Base-by-base conservation (phyloP, 2,329 filamentous ascomycete genomes). In the Colletotrichum cereale region DNA sequence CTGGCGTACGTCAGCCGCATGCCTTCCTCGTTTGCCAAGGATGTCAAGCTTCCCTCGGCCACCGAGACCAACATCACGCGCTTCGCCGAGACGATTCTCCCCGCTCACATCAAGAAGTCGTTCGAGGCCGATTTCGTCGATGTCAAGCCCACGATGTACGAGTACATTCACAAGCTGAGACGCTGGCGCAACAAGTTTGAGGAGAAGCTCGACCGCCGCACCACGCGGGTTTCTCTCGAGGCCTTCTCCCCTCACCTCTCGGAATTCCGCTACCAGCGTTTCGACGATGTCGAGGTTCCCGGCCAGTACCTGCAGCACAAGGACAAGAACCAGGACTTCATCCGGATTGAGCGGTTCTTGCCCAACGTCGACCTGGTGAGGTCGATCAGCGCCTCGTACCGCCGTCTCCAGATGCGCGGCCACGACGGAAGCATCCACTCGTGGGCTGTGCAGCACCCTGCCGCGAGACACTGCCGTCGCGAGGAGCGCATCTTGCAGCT, bases 261-360 rank as follows among this genome's bases (percentile, higher is more conserved):
- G 82, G 96, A 98, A 79, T 99, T 99, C 86, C 89, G 94, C 48
- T 99, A 97, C 86, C 92, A 96, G 80, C 98, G 98, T 81, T 98
- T 99, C 76, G 96, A 99, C 78, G 97, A 99, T 77, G 96, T 99
- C 16, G 96, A 99, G 82, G 91, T 99, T 44, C 97, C 97, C 3
- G 96, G 96, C 0, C 96, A 99, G 80, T 99, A 99, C 81, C 85
- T 98, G 74, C 92, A 97, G 79, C 96, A 98, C 84, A 97, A 96
- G 81, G 97, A 99, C 78, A 99, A 98, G 88, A 99, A 99, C 81
- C 95, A 97, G 77, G 96, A 99, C 80, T 99, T 99, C 79, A 92
- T 99, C 75, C 92, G 95, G 56, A 98, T 99, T 75, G 97, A 99
- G 80, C 92, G 96, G 31, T 99, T 99, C 89, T 84, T 99, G 76